Base-by-base conservation (phyloP, 768 basidiomycete genomes). In the Hemileccinum rubropunctum region DNA sequence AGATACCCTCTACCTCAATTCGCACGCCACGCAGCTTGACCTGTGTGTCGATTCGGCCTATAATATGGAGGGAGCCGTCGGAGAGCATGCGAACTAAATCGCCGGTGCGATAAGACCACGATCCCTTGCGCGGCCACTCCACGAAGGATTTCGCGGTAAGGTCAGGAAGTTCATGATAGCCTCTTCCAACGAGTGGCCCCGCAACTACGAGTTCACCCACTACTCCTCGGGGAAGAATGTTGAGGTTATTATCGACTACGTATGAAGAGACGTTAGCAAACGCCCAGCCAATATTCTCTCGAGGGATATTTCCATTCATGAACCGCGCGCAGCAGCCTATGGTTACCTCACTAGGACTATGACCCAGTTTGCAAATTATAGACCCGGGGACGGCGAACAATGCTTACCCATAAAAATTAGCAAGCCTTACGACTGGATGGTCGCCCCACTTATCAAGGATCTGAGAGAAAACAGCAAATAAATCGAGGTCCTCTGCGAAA, bases 21-120 rank as follows among this genome's bases (percentile, higher is more conserved):
- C 79, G 75, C 17, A 79, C 76, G 21, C 79, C 78, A 33, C 76
- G 71, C 34, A 77, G 57, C 60, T 80, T 80, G 58, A 80, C 73
- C 50, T 79, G 79, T 6, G 73, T 72, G 55, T 79, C 78, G 42
- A 76, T 76, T 23, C 79, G 71, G 28, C 79, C 78, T 13, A 77
- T 62, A 48, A 80, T 77, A 51, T 78, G 75, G 21, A 80, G 56
- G 6, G 75, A 73, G 15, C 62, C 67, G 50, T 79, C 76, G 1
- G 76, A 74, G 64, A 77, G 72, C 74, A 79, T 77, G 28, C 78
- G 71, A 30, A 62, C 76, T 48, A 79, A 57, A 52, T 80, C 78
- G 10, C 78, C 78, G 1, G 78, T 80, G 17, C 75, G 68, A 59
- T 80, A 80, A 12, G 72, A 71, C 72, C 69, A 66, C 27, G 65